Percentiles rank a stretch among this genome's conserved stretches.
These are phyloP conservation scores for Arctostaphylos glauca DNA, from an alignment of 148 eudicot species.

Conservation along the genomic window DNA sequence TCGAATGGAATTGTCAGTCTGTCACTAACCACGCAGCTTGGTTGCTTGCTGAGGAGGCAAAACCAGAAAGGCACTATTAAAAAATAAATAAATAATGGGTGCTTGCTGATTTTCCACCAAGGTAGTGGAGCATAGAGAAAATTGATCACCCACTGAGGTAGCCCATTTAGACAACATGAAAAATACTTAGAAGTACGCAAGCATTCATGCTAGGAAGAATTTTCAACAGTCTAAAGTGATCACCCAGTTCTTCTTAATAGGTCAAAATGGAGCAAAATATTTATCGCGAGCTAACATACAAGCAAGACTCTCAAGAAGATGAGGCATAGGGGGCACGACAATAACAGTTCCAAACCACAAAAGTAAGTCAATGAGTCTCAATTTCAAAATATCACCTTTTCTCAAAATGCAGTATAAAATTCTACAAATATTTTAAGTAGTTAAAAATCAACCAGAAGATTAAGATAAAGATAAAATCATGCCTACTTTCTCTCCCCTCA, in stretches of 20 bases:
- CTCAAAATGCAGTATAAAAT: neutral
- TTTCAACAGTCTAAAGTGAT: neutral
- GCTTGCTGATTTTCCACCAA: neutral
- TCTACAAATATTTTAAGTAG: neutral
- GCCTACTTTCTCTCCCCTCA: neutral
- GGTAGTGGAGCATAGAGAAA: neutral
- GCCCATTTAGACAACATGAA: constrained; percentile 1
- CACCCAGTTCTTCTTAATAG: neutral
- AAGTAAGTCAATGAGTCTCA: neutral
- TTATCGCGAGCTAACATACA: neutral
- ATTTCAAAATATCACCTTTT: neutral
- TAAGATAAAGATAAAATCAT: neutral
- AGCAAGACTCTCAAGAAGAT: neutral
- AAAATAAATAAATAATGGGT: neutral
- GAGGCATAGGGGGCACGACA: neutral
- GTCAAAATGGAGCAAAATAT: neutral
- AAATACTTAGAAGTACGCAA: neutral
- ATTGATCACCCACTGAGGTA: neutral
- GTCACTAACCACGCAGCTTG: neutral
- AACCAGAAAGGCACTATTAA: neutral
- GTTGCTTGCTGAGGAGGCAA: neutral
- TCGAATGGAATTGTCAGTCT: neutral
- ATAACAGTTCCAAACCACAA: neutral
- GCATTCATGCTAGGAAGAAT: neutral
- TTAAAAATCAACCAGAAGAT: too few species aligned